Evolutionary conservation across 257 asterid species (phyloP).

Genomic region (Gynochthodes officinalis): DNA sequence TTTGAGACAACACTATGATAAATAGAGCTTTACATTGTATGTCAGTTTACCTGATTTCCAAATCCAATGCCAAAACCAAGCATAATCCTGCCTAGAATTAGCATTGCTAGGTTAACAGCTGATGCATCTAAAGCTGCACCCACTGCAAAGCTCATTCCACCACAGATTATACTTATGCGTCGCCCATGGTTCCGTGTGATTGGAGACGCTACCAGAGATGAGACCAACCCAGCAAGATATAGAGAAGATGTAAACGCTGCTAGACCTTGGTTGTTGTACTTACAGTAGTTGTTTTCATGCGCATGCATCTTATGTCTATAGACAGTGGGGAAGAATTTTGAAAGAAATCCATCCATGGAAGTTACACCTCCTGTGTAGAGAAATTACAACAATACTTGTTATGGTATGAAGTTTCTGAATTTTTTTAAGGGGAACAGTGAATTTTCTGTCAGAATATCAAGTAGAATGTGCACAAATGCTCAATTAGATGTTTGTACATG

Average conservation of each 20-base stretch:
- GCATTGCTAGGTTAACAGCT: slow-evolving; percentile 62
- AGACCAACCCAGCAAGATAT: slow-evolving; percentile 68
- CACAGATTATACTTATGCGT: slow-evolving; percentile 68
- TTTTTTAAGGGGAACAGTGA: not conserved
- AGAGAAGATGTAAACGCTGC: slow-evolving; percentile 81
- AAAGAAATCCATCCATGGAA: slow-evolving; percentile 82
- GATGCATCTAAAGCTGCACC: slow-evolving; percentile 74
- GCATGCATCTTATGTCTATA: slow-evolving; percentile 53
- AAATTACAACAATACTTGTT: too few species aligned
- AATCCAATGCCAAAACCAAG: slow-evolving; percentile 89
- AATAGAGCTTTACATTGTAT: not conserved
- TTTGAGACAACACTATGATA: not conserved
- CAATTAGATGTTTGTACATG: not conserved
- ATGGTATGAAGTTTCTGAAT: not conserved
- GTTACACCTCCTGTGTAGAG: slow-evolving; percentile 74
- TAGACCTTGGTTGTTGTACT: slow-evolving; percentile 77
- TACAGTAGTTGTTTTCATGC: slow-evolving; percentile 76
- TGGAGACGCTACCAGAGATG: slow-evolving; percentile 72
- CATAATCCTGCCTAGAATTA: slow-evolving; percentile 71
- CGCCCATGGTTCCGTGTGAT: slow-evolving; percentile 69
- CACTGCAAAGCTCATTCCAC: slow-evolving; percentile 60
- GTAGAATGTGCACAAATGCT: not conserved
- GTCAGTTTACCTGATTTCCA: slow-evolving; percentile 68
- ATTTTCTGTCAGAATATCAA: not conserved
- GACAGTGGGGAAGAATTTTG: slow-evolving; percentile 59